Conservation (phyloP, 352 stramenopile genomes). For the Phytophthora fragariae region DNA sequence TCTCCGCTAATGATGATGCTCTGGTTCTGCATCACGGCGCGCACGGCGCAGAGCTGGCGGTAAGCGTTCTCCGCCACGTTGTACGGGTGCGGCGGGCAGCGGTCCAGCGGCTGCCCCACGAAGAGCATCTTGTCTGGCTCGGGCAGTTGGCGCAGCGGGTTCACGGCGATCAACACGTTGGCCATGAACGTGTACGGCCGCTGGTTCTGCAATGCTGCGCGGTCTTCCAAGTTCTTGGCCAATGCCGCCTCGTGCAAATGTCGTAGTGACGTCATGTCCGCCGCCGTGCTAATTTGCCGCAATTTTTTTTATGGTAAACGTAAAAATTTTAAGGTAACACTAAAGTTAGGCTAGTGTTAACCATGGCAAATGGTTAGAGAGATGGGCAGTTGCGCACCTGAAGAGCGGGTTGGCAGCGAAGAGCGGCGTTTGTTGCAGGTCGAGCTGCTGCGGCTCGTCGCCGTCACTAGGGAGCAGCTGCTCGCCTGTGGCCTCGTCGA, state of each 20-base stretch:
- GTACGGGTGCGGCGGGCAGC: constrained; percentile 83
- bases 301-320: too few relatives aligned
- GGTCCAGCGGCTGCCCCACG: constrained; percentile 68
- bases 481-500: constrained; percentile 77
- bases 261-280: constrained; percentile 87
- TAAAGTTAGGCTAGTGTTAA: not conserved
- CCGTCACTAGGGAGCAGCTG: constrained; percentile 14
- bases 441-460: constrained; percentile 39
- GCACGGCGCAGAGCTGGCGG: constrained; percentile 81
- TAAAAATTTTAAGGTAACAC: not conserved
- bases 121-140: constrained; percentile 81
- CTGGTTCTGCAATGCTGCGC: constrained; percentile 73
- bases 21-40: constrained; percentile 91
- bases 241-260: constrained; percentile 87
- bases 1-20: constrained; percentile 96
- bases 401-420: constrained; percentile 82
- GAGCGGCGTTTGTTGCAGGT: constrained; percentile 55
- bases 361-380: not conserved
- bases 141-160: constrained; percentile 78
- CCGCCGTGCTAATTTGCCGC: constrained; percentile 46
- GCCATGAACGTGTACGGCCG: constrained; percentile 90
- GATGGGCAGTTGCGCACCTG: constrained; percentile 14
- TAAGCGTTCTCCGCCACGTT: constrained; percentile 88
- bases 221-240: constrained; percentile 90
- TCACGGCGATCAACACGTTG: constrained; percentile 88